Evolutionary conservation across 2,329 filamentous ascomycete genomes (phyloP).

Genomic region (Xylariaceae sp.): DNA sequence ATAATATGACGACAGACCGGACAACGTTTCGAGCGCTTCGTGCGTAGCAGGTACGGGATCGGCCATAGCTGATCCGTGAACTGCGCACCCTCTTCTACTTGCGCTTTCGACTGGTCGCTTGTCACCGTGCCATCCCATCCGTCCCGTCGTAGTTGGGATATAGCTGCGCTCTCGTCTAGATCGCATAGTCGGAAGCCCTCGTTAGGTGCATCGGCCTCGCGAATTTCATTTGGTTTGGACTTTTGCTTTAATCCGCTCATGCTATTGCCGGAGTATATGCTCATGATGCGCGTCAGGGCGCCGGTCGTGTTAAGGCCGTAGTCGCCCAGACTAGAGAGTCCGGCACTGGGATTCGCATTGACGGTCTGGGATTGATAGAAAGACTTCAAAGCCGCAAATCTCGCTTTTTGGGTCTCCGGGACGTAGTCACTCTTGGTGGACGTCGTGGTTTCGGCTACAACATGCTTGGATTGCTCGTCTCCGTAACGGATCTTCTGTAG

Average conservation of each 20-base stretch:
- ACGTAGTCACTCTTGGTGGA: constrained; percentile 52
- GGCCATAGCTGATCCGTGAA: constrained; percentile 75
- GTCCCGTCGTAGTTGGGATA: constrained; percentile 52
- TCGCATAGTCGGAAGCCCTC: constrained; percentile 67
- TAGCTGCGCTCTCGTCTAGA: constrained; percentile 56
- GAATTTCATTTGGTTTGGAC: constrained; percentile 66
- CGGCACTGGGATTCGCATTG: constrained; percentile 48
- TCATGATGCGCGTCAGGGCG: constrained; percentile 84
- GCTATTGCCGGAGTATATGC: constrained; percentile 67
- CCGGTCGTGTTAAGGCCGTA: constrained; percentile 69
- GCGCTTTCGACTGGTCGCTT: constrained; percentile 43
- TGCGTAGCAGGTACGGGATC: constrained; percentile 74
- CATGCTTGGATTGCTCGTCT: constrained; percentile 37
- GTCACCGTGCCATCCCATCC: constrained; percentile 61
- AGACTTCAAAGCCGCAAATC: constrained; percentile 64
- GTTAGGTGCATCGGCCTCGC: constrained; percentile 64
- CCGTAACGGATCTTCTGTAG: constrained; percentile 65
- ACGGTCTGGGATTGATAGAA: constrained; percentile 81
- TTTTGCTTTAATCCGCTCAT: constrained; percentile 60
- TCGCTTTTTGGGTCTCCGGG: constrained; percentile 43
- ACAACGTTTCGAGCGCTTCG: constrained; percentile 91
- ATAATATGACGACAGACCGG: constrained; percentile 91
- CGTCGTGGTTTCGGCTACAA: constrained; percentile 22
- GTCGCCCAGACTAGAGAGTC: constrained; percentile 41
- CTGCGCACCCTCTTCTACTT: constrained; percentile 47